Percentiles rank a stretch among this genome's conserved stretches.
phyloP scores from a whole-genome alignment of 1,139 yeast species.

The Geotrichum bryndzae region DNA sequence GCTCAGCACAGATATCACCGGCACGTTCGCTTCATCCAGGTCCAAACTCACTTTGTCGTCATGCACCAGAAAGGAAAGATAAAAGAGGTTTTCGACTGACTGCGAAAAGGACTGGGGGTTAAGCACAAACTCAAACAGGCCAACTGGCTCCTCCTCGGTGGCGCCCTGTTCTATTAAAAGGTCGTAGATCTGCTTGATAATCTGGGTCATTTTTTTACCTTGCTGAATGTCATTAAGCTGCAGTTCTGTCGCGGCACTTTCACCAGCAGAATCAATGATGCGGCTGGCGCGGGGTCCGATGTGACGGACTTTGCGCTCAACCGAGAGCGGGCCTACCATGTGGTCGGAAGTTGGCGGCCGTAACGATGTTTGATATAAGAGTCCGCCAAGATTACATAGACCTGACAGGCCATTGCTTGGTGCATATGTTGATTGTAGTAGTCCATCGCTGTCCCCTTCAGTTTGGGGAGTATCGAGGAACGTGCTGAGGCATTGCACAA shows the following conservation, averaged over 20 bases:
- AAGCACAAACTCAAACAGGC: conserved; percentile 59
- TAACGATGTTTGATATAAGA: conserved; percentile 44
- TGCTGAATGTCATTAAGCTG: conserved; percentile 37
- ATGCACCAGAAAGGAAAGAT: conserved; percentile 69
- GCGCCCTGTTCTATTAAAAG: conserved; percentile 20
- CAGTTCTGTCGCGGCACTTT: conserved; percentile 50
- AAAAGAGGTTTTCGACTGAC: conserved; percentile 77
- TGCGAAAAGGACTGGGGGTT: conserved; percentile 74
- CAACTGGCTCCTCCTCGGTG: conserved; percentile 40
- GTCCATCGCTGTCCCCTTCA: background rate
- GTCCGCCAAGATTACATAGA: conserved; percentile 44
- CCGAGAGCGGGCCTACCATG: conserved; percentile 65
- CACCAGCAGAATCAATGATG: conserved; percentile 29
- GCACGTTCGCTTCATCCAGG: conserved; percentile 47
- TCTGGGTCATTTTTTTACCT: conserved; percentile 30
- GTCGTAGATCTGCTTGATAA: conserved; percentile 31
- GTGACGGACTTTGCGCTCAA: conserved; percentile 44
- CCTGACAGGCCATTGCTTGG: background rate
- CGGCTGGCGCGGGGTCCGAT: conserved; percentile 14
- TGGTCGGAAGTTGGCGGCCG: conserved; percentile 54
- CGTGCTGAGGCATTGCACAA: conserved; percentile 39
- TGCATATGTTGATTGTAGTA: conserved; percentile 1
- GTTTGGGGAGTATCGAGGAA: conserved; percentile 34
- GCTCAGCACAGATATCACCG: conserved; percentile 36
- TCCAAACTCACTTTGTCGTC: conserved; percentile 57